phyloP scores from a whole-genome alignment of 306 rosid species.

The Malus fusca region DNA sequence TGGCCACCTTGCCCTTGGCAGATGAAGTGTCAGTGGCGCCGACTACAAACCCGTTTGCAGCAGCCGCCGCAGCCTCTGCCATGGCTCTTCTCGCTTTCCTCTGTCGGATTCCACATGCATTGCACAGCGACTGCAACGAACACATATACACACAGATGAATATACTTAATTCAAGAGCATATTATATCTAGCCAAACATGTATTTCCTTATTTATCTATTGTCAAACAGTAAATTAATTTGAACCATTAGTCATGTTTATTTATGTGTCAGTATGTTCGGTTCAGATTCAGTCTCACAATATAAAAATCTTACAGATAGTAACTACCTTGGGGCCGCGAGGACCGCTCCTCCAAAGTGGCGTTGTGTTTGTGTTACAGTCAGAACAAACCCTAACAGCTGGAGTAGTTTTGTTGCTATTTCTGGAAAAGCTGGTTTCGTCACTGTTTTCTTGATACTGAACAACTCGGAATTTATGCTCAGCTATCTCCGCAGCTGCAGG shows the following conservation, averaged over 20 bases:
- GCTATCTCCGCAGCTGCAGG: background rate
- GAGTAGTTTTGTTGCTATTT: constrained; percentile 3
- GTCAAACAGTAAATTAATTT: background rate
- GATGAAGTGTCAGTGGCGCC: background rate
- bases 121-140: constrained; percentile 77
- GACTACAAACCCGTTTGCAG: constrained; percentile 15
- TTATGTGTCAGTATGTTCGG: background rate
- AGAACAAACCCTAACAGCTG: constrained; percentile 62
- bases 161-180: background rate
- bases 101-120: constrained; percentile 88
- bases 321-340: constrained; percentile 83
- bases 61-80: constrained; percentile 43
- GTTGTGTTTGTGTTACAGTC: constrained; percentile 72
- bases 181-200: background rate
- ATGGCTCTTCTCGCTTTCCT: constrained; percentile 79
- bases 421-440: constrained; percentile 24
- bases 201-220: background rate
- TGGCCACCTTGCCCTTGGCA: constrained; percentile 25
- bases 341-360: constrained; percentile 98
- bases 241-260: background rate
- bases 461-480: constrained; percentile 4
- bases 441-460: constrained; percentile 13
- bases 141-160: background rate
- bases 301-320: background rate
- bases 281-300: background rate